Conservation (phyloP, 805 yeast genomes). For the Pichia occidentalis region DNA sequence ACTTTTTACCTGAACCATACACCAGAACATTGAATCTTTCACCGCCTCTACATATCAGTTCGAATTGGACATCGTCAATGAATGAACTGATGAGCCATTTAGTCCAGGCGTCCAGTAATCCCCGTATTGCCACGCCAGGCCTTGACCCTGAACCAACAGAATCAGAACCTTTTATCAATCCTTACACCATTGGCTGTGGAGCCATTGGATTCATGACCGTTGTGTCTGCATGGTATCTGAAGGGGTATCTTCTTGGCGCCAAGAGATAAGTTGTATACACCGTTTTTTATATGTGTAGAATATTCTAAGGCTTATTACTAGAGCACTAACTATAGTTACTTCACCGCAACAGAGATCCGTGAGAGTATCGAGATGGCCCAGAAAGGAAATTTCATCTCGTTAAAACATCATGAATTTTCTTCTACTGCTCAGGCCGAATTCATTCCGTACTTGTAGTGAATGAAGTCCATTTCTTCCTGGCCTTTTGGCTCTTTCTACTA, state of each 20-base stretch:
- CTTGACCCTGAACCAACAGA: slow-evolving; percentile 55
- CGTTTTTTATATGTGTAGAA: background rate
- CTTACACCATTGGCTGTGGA: slow-evolving; percentile 56
- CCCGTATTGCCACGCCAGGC: slow-evolving; percentile 73
- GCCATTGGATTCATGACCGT: slow-evolving; percentile 62
- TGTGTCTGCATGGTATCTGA: slow-evolving; percentile 59
- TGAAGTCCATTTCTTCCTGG: too few species aligned
- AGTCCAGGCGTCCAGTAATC: slow-evolving; percentile 81
- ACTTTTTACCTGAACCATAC: slow-evolving; percentile 80
- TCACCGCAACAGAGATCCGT: too few species aligned
- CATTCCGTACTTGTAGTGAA: too few species aligned
- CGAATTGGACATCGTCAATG: slow-evolving; percentile 82
- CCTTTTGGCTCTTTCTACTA: too few species aligned
- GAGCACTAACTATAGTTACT: too few species aligned
- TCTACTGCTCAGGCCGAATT: too few species aligned
- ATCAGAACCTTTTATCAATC: slow-evolving; percentile 40
- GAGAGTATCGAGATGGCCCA: background rate
- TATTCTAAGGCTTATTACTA: too few species aligned
- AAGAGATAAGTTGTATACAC: background rate
- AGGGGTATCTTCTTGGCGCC: slow-evolving; percentile 31
- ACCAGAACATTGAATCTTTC: slow-evolving; percentile 59
- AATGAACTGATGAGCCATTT: slow-evolving; percentile 79
- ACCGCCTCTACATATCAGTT: slow-evolving; percentile 86
- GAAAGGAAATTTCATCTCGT: background rate
- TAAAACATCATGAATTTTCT: slow-evolving; percentile 2